Evolutionary conservation across 352 stramenopile species (phyloP).

Genomic region (Phytophthora niederhauseri): DNA sequence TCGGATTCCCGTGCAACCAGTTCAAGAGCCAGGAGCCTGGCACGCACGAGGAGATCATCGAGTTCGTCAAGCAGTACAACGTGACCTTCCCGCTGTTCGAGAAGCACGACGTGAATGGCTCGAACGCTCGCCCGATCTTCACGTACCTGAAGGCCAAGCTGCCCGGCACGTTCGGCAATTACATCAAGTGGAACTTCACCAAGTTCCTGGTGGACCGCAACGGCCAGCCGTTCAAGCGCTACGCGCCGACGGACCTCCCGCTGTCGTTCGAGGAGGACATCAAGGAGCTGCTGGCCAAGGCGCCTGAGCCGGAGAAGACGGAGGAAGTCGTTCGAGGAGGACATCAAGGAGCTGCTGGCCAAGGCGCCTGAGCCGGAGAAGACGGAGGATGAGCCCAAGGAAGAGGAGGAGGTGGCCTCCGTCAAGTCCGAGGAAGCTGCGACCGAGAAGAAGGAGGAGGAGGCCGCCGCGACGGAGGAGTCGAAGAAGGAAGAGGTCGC

Average conservation of each 20-base stretch:
- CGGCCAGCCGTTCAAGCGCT: constrained; percentile 57
- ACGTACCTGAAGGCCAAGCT: constrained; percentile 80
- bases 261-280: constrained; percentile 42
- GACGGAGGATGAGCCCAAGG: constrained; percentile 27
- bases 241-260: constrained; percentile 26
- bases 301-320: constrained; percentile 30
- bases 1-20: constrained; percentile 90
- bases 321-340: constrained; percentile 38
- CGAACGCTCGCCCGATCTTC: constrained; percentile 75
- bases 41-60: constrained; percentile 76
- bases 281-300: constrained; percentile 44
- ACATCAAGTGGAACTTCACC: constrained; percentile 90
- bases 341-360: constrained; percentile 47
- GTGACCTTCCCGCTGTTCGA: constrained; percentile 45
- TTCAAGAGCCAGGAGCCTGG: constrained; percentile 50
- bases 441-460: constrained; percentile 17
- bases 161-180: constrained; percentile 62
- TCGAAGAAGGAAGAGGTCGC: constrained; percentile 7
- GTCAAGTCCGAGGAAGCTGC: constrained; percentile 14
- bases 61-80: constrained; percentile 60
- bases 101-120: constrained; percentile 88
- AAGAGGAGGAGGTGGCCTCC: constrained; percentile 9
- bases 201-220: constrained; percentile 93
- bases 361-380: constrained; percentile 35
- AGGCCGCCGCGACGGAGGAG: constrained; percentile 10